Conservation (phyloP, 2,329 filamentous ascomycete genomes). For the Fonsecaea erecta region DNA sequence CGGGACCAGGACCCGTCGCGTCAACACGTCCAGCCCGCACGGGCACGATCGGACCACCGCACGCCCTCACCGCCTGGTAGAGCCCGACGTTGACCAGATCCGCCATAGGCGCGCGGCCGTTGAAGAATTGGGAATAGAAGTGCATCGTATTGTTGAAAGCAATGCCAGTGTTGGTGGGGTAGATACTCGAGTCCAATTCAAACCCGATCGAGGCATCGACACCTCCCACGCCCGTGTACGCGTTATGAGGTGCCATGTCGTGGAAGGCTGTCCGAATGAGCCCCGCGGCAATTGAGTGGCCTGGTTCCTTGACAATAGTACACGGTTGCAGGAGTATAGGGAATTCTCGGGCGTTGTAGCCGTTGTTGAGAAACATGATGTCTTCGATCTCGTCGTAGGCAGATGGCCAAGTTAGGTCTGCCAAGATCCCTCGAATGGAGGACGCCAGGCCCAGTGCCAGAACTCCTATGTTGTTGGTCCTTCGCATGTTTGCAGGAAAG, state of each 20-base stretch:
- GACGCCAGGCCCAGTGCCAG: slow-evolving; percentile 7
- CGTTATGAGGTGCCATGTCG: slow-evolving; percentile 42
- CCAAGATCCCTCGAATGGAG: slow-evolving; percentile 4
- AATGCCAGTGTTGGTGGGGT: slow-evolving; percentile 40
- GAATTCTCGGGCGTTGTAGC: slow-evolving; percentile 61
- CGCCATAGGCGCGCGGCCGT: slow-evolving; percentile 38
- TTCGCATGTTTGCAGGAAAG: slow-evolving; percentile 5
- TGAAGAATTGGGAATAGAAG: slow-evolving; percentile 40
- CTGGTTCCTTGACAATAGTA: slow-evolving; percentile 37
- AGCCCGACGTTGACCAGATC: slow-evolving; percentile 43
- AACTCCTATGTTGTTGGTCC: slow-evolving; percentile 7
- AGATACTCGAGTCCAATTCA: slow-evolving; percentile 37
- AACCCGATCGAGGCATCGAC: slow-evolving; percentile 45
- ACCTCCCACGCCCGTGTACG: slow-evolving; percentile 40
- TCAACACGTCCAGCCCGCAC: slow-evolving; percentile 43
- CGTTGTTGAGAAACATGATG: slow-evolving; percentile 64
- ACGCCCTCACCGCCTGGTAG: slow-evolving; percentile 41
- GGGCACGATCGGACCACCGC: slow-evolving; percentile 41
- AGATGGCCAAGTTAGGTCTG: slow-evolving; percentile 63
- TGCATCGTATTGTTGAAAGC: slow-evolving; percentile 44
- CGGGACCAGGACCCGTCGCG: slow-evolving; percentile 40
- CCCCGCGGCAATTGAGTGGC: slow-evolving; percentile 37
- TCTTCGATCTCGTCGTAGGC: slow-evolving; percentile 66
- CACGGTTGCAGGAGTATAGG: slow-evolving; percentile 63
- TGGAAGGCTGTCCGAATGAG: slow-evolving; percentile 46